phyloP scores from a whole-genome alignment of 148 eudicot genomes.

The Nepenthes gracilis region DNA sequence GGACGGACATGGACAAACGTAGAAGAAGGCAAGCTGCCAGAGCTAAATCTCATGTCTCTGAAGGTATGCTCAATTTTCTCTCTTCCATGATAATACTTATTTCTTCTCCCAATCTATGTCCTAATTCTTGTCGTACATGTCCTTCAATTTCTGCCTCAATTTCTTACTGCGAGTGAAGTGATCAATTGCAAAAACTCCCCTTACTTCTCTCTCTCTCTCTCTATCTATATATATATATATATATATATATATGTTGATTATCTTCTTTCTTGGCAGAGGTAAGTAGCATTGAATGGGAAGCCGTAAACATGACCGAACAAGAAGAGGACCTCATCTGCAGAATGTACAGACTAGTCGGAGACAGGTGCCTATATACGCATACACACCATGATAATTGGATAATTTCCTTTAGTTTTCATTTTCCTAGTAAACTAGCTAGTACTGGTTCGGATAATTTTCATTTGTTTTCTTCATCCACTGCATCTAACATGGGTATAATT shows the following conservation, averaged over 20 bases:
- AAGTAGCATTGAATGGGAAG: conserved; percentile 11
- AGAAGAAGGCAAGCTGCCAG: background rate
- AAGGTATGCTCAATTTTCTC: background rate
- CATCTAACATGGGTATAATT: too few species aligned
- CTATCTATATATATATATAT: too few species aligned
- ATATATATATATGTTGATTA: too few species aligned
- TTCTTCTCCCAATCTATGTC: too few species aligned
- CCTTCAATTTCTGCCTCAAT: too few species aligned
- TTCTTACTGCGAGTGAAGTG: too few species aligned
- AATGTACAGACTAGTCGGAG: conserved; percentile 17
- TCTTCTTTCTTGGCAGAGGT: conserved; percentile 1
- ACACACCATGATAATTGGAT: background rate
- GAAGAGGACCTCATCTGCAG: conserved; percentile 14
- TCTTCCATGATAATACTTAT: too few species aligned
- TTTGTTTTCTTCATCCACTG: too few species aligned
- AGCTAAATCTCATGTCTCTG: background rate
- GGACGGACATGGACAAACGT: background rate
- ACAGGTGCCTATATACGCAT: conserved; percentile 5
- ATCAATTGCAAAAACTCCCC: too few species aligned
- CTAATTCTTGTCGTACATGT: too few species aligned
- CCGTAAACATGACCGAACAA: conserved; percentile 14
- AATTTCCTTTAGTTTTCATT: background rate
- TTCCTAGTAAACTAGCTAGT: background rate
- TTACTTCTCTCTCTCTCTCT: too few species aligned
- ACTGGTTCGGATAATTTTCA: too few species aligned